phyloP scores from a whole-genome alignment of 2,329 filamentous ascomycete genomes.

The Fonsecaea pugnacius region DNA sequence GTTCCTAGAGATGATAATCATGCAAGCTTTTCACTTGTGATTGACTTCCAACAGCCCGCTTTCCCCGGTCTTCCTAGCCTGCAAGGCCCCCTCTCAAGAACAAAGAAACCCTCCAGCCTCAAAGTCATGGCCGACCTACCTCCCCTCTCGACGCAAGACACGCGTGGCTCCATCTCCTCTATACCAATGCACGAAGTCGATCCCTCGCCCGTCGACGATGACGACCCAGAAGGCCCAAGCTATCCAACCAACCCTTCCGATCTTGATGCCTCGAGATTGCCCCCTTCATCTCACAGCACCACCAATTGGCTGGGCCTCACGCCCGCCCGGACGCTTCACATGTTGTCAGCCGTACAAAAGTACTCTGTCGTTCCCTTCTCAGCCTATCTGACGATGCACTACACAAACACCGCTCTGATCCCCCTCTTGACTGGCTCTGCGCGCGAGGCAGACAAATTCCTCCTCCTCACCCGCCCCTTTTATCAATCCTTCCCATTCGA shows the following conservation, averaged over 20 bases:
- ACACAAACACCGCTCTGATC: constrained; percentile 80
- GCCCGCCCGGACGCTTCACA: constrained; percentile 25
- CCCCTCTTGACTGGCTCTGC: constrained; percentile 75
- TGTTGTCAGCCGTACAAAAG: constrained; percentile 73
- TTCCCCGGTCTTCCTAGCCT: no score
- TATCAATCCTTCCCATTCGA: constrained; percentile 85
- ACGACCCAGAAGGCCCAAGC: constrained; percentile 42
- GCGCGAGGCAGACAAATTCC: constrained; percentile 76
- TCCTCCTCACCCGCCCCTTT: constrained; percentile 87
- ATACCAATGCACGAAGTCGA: constrained; percentile 77
- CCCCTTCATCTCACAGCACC: constrained; percentile 29
- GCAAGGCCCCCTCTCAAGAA: no score
- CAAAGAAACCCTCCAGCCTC: background rate
- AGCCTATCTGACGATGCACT: constrained; percentile 75
- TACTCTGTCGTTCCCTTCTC: constrained; percentile 87
- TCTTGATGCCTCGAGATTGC: constrained; percentile 43
- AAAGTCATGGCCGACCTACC: constrained; percentile 25
- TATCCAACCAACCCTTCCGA: constrained; percentile 56
- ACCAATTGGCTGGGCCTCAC: constrained; percentile 49
- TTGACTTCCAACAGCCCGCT: no score
- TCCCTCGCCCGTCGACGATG: constrained; percentile 74
- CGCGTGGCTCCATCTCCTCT: constrained; percentile 50
- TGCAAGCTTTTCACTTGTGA: no score
- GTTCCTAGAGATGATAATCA: no score
- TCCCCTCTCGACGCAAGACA: constrained; percentile 28